Base-by-base conservation (phyloP, 345 rosid species). In the Tarenaya hassleriana region DNA sequence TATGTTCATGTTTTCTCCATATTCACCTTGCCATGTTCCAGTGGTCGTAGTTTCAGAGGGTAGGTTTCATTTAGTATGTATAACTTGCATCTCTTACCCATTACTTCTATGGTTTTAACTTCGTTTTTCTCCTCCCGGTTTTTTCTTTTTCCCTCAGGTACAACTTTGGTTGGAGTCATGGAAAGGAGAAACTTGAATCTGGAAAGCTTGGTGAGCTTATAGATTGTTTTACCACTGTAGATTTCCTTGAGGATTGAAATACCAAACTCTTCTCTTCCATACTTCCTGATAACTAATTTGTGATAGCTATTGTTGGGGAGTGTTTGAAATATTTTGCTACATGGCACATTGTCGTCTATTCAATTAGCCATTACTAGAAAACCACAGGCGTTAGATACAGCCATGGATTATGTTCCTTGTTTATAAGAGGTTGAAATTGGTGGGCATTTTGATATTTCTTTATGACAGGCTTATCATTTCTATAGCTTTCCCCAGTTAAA, bases 101-200 rank as follows among this genome's bases (percentile, higher is more conserved):
- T 24, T 24, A 24, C 5, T 24, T 24, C 29, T 24, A 24, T 24
- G 29, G 29, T 24, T 24, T 24, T 24, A 2, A 24, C 5, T 56
- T 21, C 7, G 52, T 9, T 20, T 58, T 5, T n/a, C n/a, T n/a
- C n/a, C 32, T 15, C 6, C 19, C 29, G 8, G 20, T 42, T 47
- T 44, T 0, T 39, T 38, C 38, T 33, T 52, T 46, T 53, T 12
- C 2, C 59, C 14, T 21, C 37, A 88, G 98, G 81, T 91, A 82
- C 56, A 87, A 80, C 67, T 84, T 80, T 46, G 98, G 98, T 53
- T 91, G 96, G 96, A 91, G 96, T 67, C 98, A 86, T 79, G 96
- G 95, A 43, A 84, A 86, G 61, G 98, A 91, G 74, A 75, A 75
- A 64, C 89, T 91, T 64, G 95, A 91, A 81, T 84, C 96, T 17